Evolutionary conservation across 2,329 filamentous ascomycete species (phyloP).

Genomic region (Rhynchosporium agropyri): DNA sequence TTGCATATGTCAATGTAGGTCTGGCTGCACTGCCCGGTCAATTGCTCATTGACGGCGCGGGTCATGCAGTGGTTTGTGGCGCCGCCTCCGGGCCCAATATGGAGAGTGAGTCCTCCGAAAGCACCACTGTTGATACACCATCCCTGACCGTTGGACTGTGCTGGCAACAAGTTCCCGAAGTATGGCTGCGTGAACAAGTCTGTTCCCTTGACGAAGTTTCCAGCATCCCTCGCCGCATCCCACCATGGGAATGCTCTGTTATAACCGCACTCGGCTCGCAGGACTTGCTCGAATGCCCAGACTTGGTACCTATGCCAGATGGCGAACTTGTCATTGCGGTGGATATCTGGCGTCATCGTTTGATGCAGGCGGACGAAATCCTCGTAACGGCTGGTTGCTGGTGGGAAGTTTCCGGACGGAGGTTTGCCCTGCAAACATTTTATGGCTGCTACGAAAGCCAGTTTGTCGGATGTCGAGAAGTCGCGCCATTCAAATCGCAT

Average conservation of each 20-base stretch:
- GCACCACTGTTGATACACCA: slow-evolving; percentile 25
- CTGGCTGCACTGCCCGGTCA: slow-evolving; percentile 23
- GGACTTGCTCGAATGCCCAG: slow-evolving; percentile 24
- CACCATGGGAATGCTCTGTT: slow-evolving; percentile 23
- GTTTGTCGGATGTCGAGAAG: slow-evolving; percentile 19
- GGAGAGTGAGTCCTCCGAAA: slow-evolving; percentile 25
- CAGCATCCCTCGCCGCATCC: slow-evolving; percentile 25
- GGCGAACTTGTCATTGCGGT: slow-evolving; percentile 26
- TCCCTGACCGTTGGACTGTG: slow-evolving; percentile 16
- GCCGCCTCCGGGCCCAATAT: slow-evolving; percentile 23
- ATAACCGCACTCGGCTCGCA: slow-evolving; percentile 24
- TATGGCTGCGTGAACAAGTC: slow-evolving; percentile 23
- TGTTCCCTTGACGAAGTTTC: slow-evolving; percentile 15
- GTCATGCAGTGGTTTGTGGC: slow-evolving; percentile 24
- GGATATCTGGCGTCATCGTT: slow-evolving; percentile 22
- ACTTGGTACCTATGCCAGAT: slow-evolving; percentile 26
- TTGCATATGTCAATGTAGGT: slow-evolving; percentile 23
- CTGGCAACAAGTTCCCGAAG: slow-evolving; percentile 20
- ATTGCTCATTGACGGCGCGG: slow-evolving; percentile 15
- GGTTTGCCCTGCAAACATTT: slow-evolving; percentile 23
- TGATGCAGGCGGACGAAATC: slow-evolving; percentile 27
- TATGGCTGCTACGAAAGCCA: slow-evolving; percentile 20
- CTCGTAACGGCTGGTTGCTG: slow-evolving; percentile 23
- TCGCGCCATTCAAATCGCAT: slow-evolving; percentile 26
- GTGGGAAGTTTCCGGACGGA: slow-evolving; percentile 23